These are phyloP conservation scores for Fusarium oxysporum DNA, from an alignment of 2,329 filamentous ascomycete genomes.

Conservation along the genomic window DNA sequence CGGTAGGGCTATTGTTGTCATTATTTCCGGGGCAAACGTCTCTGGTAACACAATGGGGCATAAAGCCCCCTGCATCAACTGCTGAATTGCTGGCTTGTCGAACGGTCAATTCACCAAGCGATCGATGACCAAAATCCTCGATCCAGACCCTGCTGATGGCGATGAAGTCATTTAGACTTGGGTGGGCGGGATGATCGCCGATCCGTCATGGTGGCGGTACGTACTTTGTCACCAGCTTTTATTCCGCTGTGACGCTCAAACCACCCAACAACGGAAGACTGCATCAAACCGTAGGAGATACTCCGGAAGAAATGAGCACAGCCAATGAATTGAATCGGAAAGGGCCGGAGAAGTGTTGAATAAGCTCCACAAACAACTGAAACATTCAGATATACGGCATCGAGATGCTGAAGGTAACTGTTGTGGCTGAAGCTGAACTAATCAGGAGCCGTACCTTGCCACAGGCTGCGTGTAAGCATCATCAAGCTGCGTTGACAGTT, in stretches of 20 bases:
- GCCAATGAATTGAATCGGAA: not conserved
- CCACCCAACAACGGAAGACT: not conserved
- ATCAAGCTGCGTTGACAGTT: not conserved
- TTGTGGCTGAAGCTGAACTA: slow-evolving; percentile 9
- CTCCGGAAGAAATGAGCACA: not conserved
- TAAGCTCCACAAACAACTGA: not conserved
- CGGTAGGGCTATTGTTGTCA: slow-evolving; percentile 24
- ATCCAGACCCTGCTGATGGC: slow-evolving; percentile 26
- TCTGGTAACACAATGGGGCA: slow-evolving; percentile 7
- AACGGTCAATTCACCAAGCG: slow-evolving; percentile 7
- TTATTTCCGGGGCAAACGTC: slow-evolving; percentile 23
- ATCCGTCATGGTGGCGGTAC: slow-evolving; percentile 28
- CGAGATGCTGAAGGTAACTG: not conserved
- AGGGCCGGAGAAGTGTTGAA: not conserved
- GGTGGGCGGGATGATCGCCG: slow-evolving; percentile 35
- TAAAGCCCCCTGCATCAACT: slow-evolving; percentile 18
- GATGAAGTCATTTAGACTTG: slow-evolving; percentile 44
- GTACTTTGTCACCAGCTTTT: slow-evolving; percentile 18
- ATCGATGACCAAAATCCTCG: slow-evolving; percentile 38
- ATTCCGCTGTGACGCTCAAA: slow-evolving; percentile 34
- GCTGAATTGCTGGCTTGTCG: slow-evolving; percentile 4
- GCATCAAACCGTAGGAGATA: not conserved
- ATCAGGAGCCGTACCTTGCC: not conserved
- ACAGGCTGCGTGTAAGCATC: slow-evolving; percentile 10
- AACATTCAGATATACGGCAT: not conserved